These are phyloP conservation scores for Phytophthora gonapodyides DNA, from an alignment of 352 stramenopile genomes.

Conservation along the genomic window DNA sequence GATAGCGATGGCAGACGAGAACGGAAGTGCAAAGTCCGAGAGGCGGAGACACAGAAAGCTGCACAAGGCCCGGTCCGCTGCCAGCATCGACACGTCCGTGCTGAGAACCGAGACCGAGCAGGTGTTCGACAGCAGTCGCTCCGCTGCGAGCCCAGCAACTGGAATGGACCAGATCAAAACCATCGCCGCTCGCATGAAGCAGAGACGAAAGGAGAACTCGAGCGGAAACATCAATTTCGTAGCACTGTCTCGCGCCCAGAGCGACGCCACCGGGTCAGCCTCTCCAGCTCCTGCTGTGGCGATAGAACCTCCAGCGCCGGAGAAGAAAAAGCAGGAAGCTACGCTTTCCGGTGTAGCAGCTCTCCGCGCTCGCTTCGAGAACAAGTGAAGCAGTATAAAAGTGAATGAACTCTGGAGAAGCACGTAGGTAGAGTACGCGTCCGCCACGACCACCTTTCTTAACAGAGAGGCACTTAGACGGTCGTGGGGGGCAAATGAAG, in stretches of 20 bases:
- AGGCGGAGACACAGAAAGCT: slow-evolving; percentile 37
- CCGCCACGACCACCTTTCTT: slow-evolving; percentile 1
- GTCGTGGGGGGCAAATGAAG: slow-evolving; percentile 16
- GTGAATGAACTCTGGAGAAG: slow-evolving; percentile 1
- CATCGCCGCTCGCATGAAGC: slow-evolving; percentile 78
- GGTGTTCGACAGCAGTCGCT: slow-evolving; percentile 21
- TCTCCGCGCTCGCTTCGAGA: slow-evolving; percentile 76
- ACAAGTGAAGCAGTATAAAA: slow-evolving; percentile 38
- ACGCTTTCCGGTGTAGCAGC: slow-evolving; percentile 64
- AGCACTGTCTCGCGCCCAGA: slow-evolving; percentile 28
- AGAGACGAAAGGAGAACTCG: slow-evolving; percentile 47
- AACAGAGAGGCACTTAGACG: slow-evolving; percentile 8
- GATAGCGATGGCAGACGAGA: slow-evolving; percentile 24
- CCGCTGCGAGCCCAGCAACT: slow-evolving; percentile 17
- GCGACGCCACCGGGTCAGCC: slow-evolving; percentile 29
- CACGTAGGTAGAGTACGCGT: slow-evolving; percentile 7
- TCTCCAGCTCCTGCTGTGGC: slow-evolving; percentile 11
- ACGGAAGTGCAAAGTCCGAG: slow-evolving; percentile 27
- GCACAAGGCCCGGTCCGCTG: slow-evolving; percentile 60
- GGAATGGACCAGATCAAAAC: slow-evolving; percentile 76
- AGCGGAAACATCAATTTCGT: slow-evolving; percentile 31
- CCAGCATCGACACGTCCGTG: slow-evolving; percentile 65
- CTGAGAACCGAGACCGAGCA: slow-evolving; percentile 26
- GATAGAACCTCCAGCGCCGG: slow-evolving; percentile 14
- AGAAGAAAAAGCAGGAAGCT: slow-evolving; percentile 31